Evolutionary conservation across 768 basidiomycete genomes (phyloP), one percentile per base, ranked within the genome.

Genomic region (Hygrophoropsis aurantiaca): DNA sequence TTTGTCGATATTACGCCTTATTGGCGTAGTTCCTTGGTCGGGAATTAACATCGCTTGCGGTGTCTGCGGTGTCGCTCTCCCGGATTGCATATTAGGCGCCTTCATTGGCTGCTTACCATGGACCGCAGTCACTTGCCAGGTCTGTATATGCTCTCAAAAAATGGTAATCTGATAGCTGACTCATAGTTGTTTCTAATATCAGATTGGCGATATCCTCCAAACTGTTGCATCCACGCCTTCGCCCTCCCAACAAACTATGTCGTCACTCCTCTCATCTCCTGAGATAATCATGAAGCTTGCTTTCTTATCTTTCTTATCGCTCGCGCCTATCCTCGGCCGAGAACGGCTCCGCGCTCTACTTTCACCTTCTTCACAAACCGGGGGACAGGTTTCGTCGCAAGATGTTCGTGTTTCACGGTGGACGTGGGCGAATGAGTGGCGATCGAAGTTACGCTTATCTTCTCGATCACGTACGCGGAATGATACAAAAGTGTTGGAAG

Each of bases 21-120:
- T 95, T 58, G 94, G 94, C 16, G 82, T 97, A 45, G 91, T 97
- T 3, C 94, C 94, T 5, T 97, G 94, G 94, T 91, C 90, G 47
- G 93, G 91, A 49, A 92, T 97, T 74, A 97, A 97, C 65, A 88
- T 97, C 48, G 94, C 94, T 37, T 95, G 88, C 66, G 94, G 94
- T 42, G 91, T 95, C 21, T 90, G 88, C 57, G 87, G 88, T 26
- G 91, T 97, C 13, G 70, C 82, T 7, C 59, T 90, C 40, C 61
- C 71, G 47, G 87, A 92, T 62, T 92, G 90, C 59, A 73, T 85
- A 60, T 70, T 92, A 41, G 90, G 89, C 30, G 77, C 84, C 5
- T 91, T 93, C 70, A 90, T 93, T 46, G 90, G 90, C 2, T 79
- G 81, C 44, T 64, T 93, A 37, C 90, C 90, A 0, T 93, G 90